Base-by-base conservation (phyloP, 257 asterid genomes). In the Rubia yunnanensis region DNA sequence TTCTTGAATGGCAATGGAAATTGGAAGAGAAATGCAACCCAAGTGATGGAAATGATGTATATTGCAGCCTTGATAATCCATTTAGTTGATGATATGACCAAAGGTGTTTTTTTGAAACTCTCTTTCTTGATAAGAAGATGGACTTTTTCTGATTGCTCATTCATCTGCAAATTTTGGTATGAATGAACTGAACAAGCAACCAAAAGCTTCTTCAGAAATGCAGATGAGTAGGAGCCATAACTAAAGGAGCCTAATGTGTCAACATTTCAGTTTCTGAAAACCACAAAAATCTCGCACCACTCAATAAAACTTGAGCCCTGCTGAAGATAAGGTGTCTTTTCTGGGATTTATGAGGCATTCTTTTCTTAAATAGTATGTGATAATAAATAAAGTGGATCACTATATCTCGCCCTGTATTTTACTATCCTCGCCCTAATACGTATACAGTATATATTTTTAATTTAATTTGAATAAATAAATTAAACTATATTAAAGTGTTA, bases 31-130 rank as follows among this genome's bases (percentile, higher is more conserved):
- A 81, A 73, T 73, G 87, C 34, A 70, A 72, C 82, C 96, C 96
- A 91, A 26, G 82, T 55, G 23, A 81, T 69, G 79, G 86, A 86
- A 71, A 85, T 60, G 60, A 59, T 71, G 94, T 91, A 86, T 80
- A 85, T 82, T 27, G 65, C 34, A 63, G 68, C 76, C 73, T 76
- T 78, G 41, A 91, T 78, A 69, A 68, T 27, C 84, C 82, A 86
- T 79, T 79, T 86, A 13, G 82, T 34, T 34, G 80, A 75, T 71
- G 88, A 76, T 59, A 72, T 5, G 56, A 70, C 31, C 30, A 83
- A 27, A 22, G 83, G 20, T 66, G 27, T 72, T 34, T 74, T 78
- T 46, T 69, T 72, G 52, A 72, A 24, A 72, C 73, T 68, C 5
- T 76, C 80, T 77, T 76, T 70, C 20, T 63, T 69, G 27, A 63